Evolutionary conservation across 164 flowering plant genomes (phyloP), one percentile per base, ranked within the genome.

Genomic region (Piper longum): DNA sequence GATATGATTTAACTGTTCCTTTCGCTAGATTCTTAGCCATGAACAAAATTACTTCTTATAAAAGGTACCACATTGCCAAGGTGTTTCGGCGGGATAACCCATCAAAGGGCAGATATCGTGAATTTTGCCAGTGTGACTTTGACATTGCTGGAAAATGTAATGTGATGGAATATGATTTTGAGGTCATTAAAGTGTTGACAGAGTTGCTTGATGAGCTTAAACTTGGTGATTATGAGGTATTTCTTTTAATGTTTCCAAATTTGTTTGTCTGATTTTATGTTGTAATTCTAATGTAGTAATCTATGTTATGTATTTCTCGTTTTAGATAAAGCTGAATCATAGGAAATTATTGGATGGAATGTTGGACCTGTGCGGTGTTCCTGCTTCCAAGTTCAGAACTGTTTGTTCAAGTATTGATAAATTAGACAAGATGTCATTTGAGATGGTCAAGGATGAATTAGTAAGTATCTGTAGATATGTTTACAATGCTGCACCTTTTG

Each of bases 1-100:
- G 98, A 5, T 93, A 93, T 81, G 98, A 93, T 72, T 72, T 93
- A 57, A 93, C 98, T n/a, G 98, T 93, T 57, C 98, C 98, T 70
- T 90, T 93, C 80, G 96, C 98, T 51, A 73, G 98, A 62, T 85
- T 77, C 73, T 79, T 90, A 62, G 98, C 98, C 68, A 86, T 88
- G 95, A 85, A 93, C 79, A 90, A 91, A 65, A 60, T 85, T 45
- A 83, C 82, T 48, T 76, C 96, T 59, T 76, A 88, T 18, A 93
- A 85, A 78, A 83, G 97, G 68, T 87, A 86, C 73, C 98, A 92
- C 67, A 87, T 92, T 64, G 96, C 89, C 62, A 92, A 92, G 73
- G 98, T 93, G 1, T 85, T 88, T 72, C 70, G 96, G 64, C 81
- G 98, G 76, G 98, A 93, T 69, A 93, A 90, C 66, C 97, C 98